Base-by-base conservation (phyloP, 2,329 filamentous ascomycete species). In the Talaromyces sp. region DNA sequence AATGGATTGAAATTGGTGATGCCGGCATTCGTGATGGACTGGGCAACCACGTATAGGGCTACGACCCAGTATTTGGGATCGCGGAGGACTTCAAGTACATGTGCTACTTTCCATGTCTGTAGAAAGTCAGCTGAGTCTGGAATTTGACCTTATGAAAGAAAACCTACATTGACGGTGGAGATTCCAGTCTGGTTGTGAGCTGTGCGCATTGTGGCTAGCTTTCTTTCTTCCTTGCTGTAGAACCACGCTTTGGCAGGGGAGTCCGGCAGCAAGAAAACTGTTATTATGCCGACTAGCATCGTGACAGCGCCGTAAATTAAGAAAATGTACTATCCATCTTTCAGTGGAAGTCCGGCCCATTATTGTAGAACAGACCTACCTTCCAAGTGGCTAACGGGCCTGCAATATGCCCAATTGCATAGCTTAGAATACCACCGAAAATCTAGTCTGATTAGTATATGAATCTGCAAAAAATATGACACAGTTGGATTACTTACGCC, bases 1-100 rank as follows among this genome's bases (percentile, higher is more conserved):
- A 62, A 34, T 7, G 40, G 40, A 31, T 62, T 62, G 59, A 62
- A 62, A n/a, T 62, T 58, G 53, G 53, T 58, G 40, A 60, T 60
- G 15, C 36, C 25, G n/a, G 38, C 58, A 4, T 58, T 58, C 10
- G 53, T 58, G 31, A 58, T 58, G 6, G 58, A 60, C n/a, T 60
- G 25, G 1, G 53, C 47, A 51, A 34, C 45, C 11, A 40, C 40
- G 19, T 36, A 62, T 36, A 51, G n/a, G 19, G 19, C 45, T 10
- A 62, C 43, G n/a, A 19, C 5, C 59, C 59, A 51, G 11, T 45
- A 62, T 45, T 45, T 29, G 47, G 59, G 43, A 29, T 62, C 53
- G 34, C 53, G 53, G 19, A 58, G 53, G 53, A 58, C 53, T 38
- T 58, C 53, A 34, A 34, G 31, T 2, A 58, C n/a, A 58, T 58